Evolutionary conservation across 2,329 filamentous ascomycete genomes (phyloP).

Genomic region (Microthyrium microscopicum): DNA sequence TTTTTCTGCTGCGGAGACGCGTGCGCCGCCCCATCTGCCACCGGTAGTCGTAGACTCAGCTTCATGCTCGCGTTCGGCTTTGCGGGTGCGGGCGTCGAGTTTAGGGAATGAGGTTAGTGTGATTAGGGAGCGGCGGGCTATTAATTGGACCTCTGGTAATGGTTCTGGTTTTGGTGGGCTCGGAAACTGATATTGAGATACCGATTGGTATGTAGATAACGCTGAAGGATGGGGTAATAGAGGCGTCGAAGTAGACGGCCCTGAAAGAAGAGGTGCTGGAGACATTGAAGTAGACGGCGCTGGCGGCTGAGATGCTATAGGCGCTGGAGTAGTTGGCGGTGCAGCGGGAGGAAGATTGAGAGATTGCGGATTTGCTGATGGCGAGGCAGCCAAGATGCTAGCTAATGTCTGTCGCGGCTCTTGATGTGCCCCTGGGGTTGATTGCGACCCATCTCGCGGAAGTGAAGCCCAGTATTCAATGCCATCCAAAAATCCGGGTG

Average conservation of each 20-base stretch:
- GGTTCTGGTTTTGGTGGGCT: background rate
- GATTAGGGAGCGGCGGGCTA: no score
- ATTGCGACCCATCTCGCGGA: no score
- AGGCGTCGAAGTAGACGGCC: background rate
- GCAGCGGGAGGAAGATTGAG: background rate
- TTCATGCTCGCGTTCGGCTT: background rate
- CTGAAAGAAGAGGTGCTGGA: constrained; percentile 8
- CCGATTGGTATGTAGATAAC: background rate
- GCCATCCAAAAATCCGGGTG: no score
- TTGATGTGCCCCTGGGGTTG: no score
- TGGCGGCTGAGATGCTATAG: background rate
- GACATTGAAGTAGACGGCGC: constrained; percentile 5
- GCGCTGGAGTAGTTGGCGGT: background rate
- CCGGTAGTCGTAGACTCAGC: no score
- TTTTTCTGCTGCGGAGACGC: background rate
- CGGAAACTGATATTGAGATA: constrained; percentile 2
- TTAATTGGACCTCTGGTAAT: no score
- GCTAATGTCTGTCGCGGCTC: background rate
- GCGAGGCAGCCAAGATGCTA: background rate
- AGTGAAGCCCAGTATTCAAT: no score
- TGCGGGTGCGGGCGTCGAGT: constrained; percentile 15
- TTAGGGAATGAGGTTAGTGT: constrained; percentile 3
- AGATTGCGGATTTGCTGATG: background rate
- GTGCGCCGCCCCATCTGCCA: no score
- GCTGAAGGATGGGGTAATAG: constrained; percentile 5